Base-by-base conservation (phyloP, 352 stramenopile species). In the Phytophthora hibernalis region DNA sequence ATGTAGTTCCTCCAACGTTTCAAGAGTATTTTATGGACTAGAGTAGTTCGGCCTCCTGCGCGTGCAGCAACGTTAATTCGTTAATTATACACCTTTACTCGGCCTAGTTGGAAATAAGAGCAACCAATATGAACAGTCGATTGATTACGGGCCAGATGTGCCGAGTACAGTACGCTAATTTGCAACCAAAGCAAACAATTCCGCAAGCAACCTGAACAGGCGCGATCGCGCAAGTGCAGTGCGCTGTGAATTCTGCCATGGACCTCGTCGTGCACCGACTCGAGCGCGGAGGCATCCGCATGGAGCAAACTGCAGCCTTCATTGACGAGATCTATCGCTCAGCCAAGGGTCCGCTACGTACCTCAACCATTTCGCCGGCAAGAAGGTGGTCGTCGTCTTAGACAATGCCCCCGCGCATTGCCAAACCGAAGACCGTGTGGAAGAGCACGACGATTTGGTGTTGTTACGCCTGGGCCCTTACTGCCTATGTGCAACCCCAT, bases 241-340 rank as follows among this genome's bases (percentile, higher is more conserved):
- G 26, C 16, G 38, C 40, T 6, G 26, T 52, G 21, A 38, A 59
- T n/a, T 30, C 24, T 28, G 13, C 15, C 37, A 31, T 20, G 10
- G 52, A 16, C 15, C 7, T 56, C 18, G 13, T 50, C 5, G 20
- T 42, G 9, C 43, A 59, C 24, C 37, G 24, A 6, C 37, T 42
- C 18, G 42, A 47, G 40, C 28, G 30, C 12, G 40, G 28, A 5
- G 54, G 42, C 13, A 53, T 48, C 22, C 18, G 42, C 2, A 62
- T 54, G 54, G 30, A 54, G 21, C 20, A 45, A 3, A 54, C 54
- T 28, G 42, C 30, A 12, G 28, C 13, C 1, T 35, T 62, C 8
- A 47, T 62, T 11, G 42, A 62, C 12, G 43, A 55, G 5, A 48
- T 63, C 15, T 50, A 50, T n/a, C 11, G 20, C 26, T 30, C 26